These are phyloP conservation scores for Nymphaea colorata DNA, from an alignment of 164 flowering plant genomes.

Conservation along the genomic window DNA sequence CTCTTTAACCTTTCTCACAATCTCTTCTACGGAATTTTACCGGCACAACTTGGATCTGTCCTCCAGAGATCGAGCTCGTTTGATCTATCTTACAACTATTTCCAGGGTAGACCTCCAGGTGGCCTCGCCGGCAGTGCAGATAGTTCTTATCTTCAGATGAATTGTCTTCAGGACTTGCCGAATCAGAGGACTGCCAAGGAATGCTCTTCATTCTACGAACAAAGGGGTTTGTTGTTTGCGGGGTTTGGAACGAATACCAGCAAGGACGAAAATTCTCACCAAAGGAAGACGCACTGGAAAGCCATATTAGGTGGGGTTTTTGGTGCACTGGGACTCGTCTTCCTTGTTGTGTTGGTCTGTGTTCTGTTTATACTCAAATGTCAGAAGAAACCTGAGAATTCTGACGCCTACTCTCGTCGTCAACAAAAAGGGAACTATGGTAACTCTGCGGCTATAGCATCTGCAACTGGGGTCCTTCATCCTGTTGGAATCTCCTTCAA, in stretches of 20 bases:
- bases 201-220: constrained; percentile 52
- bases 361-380: constrained; percentile 26
- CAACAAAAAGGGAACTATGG: constrained; percentile 25
- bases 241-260: constrained; percentile 54
- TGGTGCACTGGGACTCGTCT: constrained; percentile 40
- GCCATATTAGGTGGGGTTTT: constrained; percentile 54
- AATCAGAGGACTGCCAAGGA: constrained; percentile 44
- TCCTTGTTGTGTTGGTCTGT: constrained; percentile 26
- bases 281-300: constrained; percentile 16
- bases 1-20: constrained; percentile 53
- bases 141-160: constrained; percentile 23
- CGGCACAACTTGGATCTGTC: constrained; percentile 10
- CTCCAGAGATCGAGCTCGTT: constrained; percentile 18
- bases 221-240: constrained; percentile 46
- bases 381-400: constrained; percentile 4
- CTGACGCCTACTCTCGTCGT: neutral
- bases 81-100: constrained; percentile 58
- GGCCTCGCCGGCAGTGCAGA: neutral
- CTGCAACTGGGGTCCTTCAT: constrained; percentile 15
- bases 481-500: constrained; percentile 32
- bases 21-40: constrained; percentile 44
- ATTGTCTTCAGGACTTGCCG: constrained; percentile 54
- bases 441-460: constrained; percentile 31
- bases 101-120: constrained; percentile 42
- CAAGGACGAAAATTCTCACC: constrained; percentile 15